These are phyloP conservation scores for Aspergillus pseudoviridinutans DNA, from an alignment of 2,329 filamentous ascomycete genomes.

Conservation along the genomic window DNA sequence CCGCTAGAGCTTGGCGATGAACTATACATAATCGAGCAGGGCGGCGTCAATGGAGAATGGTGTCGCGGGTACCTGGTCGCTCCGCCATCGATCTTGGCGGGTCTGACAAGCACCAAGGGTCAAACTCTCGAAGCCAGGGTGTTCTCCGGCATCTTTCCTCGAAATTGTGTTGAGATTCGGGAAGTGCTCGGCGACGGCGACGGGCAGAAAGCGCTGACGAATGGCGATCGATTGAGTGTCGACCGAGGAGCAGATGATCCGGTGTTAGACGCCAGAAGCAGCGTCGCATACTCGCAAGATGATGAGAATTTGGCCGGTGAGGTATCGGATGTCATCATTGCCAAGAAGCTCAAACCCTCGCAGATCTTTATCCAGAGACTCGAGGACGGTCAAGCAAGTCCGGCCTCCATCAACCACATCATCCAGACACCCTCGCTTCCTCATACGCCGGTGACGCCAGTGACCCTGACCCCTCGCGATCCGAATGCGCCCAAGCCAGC, in stretches of 20 bases:
- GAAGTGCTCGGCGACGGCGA: conserved; percentile 80
- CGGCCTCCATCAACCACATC: conserved; percentile 24
- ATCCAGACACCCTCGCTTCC: conserved; percentile 29
- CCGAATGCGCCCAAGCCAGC: conserved; percentile 66
- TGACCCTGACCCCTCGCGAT: conserved; percentile 48
- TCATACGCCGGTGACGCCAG: conserved; percentile 34
- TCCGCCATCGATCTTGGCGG: conserved; percentile 86
- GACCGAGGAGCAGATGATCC: conserved; percentile 31
- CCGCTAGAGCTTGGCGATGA: conserved; percentile 98
- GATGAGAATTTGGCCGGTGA: conserved; percentile 24
- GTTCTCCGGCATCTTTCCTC: conserved; percentile 96
- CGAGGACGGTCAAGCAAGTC: conserved; percentile 29
- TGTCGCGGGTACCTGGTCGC: conserved; percentile 93
- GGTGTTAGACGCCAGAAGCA: conserved; percentile 27
- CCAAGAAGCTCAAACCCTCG: conserved; percentile 38
- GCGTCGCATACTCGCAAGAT: conserved; percentile 23
- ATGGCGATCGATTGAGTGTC: conserved; percentile 33
- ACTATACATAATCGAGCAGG: conserved; percentile 97
- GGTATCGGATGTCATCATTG: conserved; percentile 31
- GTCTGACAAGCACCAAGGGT: conserved; percentile 83
- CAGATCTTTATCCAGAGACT: conserved; percentile 37
- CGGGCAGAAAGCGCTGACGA: conserved; percentile 28
- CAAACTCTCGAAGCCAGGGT: conserved; percentile 93
- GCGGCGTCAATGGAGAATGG: conserved; percentile 79
- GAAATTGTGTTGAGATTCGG: conserved; percentile 89